phyloP scores from a whole-genome alignment of 768 basidiomycete species.

The Mycena capillaripes region DNA sequence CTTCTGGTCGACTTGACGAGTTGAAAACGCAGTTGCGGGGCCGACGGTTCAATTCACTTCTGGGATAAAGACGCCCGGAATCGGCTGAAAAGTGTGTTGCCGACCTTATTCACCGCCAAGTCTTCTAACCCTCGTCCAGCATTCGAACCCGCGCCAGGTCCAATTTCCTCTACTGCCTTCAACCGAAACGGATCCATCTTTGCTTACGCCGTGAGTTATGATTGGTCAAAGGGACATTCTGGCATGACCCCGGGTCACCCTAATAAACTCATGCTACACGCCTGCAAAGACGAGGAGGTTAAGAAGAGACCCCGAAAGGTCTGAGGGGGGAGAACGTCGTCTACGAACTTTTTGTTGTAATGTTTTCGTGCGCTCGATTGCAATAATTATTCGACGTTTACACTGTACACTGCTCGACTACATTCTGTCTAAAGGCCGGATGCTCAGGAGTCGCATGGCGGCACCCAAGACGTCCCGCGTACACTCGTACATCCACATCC shows the following conservation, averaged over 20 bases:
- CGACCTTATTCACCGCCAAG: slow-evolving; percentile 20
- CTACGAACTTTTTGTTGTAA: not conserved
- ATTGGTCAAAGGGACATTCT: slow-evolving; percentile 94
- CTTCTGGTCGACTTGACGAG: slow-evolving; percentile 40
- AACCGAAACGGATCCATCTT: slow-evolving; percentile 91
- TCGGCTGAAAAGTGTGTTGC: slow-evolving; percentile 83
- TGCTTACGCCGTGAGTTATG: slow-evolving; percentile 93
- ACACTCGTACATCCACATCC: slow-evolving; percentile 90
- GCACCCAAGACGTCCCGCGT: slow-evolving; percentile 92
- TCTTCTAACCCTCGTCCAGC: slow-evolving; percentile 54
- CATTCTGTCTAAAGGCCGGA: slow-evolving; percentile 95
- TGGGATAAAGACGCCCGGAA: slow-evolving; percentile 97
- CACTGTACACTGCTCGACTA: slow-evolving; percentile 48
- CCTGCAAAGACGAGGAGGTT: slow-evolving; percentile 90
- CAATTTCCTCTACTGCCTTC: slow-evolving; percentile 86
- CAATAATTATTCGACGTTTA: slow-evolving; percentile 17
- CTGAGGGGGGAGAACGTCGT: slow-evolving; percentile 19
- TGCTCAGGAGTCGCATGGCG: slow-evolving; percentile 89
- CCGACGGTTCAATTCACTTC: slow-evolving; percentile 91
- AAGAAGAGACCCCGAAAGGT: slow-evolving; percentile 71
- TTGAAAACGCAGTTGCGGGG: slow-evolving; percentile 59
- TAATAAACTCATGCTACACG: slow-evolving; percentile 88
- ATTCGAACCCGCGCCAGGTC: slow-evolving; percentile 81
- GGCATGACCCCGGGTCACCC: slow-evolving; percentile 77
- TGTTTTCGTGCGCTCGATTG: slow-evolving; percentile 9